Base-by-base conservation (phyloP, 208 protist genomes). In the Acanthamoeba healyi region DNA sequence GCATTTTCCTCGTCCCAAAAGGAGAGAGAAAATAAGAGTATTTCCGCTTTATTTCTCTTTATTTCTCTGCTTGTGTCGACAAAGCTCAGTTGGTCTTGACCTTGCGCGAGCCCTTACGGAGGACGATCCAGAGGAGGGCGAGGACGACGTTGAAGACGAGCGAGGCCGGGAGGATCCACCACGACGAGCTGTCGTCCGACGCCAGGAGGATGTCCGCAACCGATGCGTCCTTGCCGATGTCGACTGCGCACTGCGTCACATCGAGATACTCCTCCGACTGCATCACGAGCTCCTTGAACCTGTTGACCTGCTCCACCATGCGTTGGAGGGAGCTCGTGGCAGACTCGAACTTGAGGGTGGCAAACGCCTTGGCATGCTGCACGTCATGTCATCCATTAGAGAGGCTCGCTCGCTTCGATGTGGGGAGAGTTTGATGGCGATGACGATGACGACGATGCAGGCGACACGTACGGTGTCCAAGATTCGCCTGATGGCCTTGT, bases 61-160 rank as follows among this genome's bases (percentile, higher is more conserved):
- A n/a, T 6, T 58, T 26, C 44, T 49, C 44, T 49, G 44, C 44
- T 49, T 49, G 44, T 12, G 44, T 12, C 44, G 12, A 49, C 44
- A 49, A 49, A 58, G 40, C 2, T 88, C 24, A 88, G 51, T 88
- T 88, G 49, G 81, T 88, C 34, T 88, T 88, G 51, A 88, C 34
- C 51, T 88, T 88, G 29, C 34, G 29, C 34, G 46, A 46, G n/a
- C 29, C 14, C 51, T 88, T 56, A 24, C 81, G 81, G 26, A 88
- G 42, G 15, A 63, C 17, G 34, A 88, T 26, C 49, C 51, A 88
- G 34, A 88, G 81, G 29, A 88, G 17, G 29, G 32, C 29, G 81
- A 88, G 32, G 49, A 56, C 15, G 32, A 36, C 0, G 81, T 88
- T 63, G 34, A 88, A 88, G 26, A 61, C 29, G 32, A 88, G 42